phyloP scores from a whole-genome alignment of 116 monocot species.

The Dioscorea cayenensis region DNA sequence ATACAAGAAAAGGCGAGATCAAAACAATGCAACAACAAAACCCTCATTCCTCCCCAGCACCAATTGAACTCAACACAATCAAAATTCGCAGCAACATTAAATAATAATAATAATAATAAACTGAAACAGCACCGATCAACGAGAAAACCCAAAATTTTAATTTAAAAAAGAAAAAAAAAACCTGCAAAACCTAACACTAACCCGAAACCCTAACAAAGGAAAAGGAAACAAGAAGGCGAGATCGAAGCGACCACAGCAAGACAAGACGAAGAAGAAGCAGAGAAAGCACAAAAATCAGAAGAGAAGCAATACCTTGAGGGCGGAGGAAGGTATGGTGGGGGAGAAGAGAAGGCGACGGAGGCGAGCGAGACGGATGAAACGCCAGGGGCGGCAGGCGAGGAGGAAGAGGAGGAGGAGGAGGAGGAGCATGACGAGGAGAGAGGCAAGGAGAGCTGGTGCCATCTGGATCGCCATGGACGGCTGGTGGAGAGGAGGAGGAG shows the following conservation, averaged over 20 bases:
- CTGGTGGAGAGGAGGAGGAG: not conserved
- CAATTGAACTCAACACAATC: too few relatives aligned
- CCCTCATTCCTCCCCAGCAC: too few relatives aligned
- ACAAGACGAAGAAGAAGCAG: not conserved
- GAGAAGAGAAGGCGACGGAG: not conserved
- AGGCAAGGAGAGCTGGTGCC: not conserved
- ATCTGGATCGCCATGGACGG: not conserved
- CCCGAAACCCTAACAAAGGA: too few relatives aligned
- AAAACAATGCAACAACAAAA: too few relatives aligned
- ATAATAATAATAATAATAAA: too few relatives aligned
- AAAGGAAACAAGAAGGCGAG: too few relatives aligned
- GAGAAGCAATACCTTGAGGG: not conserved
- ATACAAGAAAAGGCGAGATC: too few relatives aligned
- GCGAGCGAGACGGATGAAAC: conserved; percentile 22
- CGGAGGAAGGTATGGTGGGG: not conserved
- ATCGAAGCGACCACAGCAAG: not conserved
- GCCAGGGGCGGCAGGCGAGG: conserved; percentile 43
- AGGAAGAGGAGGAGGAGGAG: conserved; percentile 34
- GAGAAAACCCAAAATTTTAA: too few relatives aligned
- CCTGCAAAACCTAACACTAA: too few relatives aligned
- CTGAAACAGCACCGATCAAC: too few relatives aligned
- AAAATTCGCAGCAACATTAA: too few relatives aligned
- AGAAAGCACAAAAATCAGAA: not conserved
- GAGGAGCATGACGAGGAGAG: conserved; percentile 32
- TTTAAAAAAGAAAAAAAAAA: too few relatives aligned